phyloP scores from a whole-genome alignment of 2,329 filamentous ascomycete genomes.

The Botryotinia calthae region DNA sequence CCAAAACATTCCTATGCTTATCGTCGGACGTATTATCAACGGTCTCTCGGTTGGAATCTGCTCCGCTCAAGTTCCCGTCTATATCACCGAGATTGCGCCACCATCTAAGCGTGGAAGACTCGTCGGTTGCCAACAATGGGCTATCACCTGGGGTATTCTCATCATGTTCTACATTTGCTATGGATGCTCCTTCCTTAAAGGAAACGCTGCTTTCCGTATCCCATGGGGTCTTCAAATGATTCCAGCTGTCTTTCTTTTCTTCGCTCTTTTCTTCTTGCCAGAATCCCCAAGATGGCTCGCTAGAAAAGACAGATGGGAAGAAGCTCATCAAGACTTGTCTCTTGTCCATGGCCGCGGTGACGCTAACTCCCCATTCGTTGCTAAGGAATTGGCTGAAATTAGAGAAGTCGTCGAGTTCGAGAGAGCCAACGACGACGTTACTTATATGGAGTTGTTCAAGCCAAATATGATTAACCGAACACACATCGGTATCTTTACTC shows the following conservation, averaged over 20 bases:
- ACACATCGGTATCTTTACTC: constrained; percentile 67
- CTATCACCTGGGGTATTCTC: constrained; percentile 60
- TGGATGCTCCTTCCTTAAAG: constrained; percentile 41
- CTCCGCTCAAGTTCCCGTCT: constrained; percentile 66
- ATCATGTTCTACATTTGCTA: constrained; percentile 70
- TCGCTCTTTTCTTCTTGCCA: constrained; percentile 59
- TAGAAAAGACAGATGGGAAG: constrained; percentile 60
- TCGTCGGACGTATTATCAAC: constrained; percentile 58
- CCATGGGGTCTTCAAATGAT: constrained; percentile 65
- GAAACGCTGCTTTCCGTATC: constrained; percentile 54
- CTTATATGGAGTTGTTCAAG: constrained; percentile 69
- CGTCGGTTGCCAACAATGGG: constrained; percentile 66
- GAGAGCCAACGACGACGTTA: constrained; percentile 63
- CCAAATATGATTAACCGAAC: constrained; percentile 74
- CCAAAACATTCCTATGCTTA: constrained; percentile 52
- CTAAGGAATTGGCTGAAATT: constrained; percentile 69
- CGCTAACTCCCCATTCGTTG: constrained; percentile 61
- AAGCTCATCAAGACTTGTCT: constrained; percentile 45
- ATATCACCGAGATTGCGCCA: constrained; percentile 64
- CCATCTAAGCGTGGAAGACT: constrained; percentile 59
- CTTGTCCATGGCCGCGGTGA: constrained; percentile 63
- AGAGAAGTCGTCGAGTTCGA: constrained; percentile 76
- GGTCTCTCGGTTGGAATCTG: constrained; percentile 61
- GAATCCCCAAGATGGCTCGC: constrained; percentile 64
- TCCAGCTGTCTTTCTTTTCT: constrained; percentile 56